A percentile compares a stretch with the other conserved stretches of the same genome.
Evolutionary conservation across 495 filamentous ascomycete genomes (phyloP).

Genomic region (Sporormia fimetaria): DNA sequence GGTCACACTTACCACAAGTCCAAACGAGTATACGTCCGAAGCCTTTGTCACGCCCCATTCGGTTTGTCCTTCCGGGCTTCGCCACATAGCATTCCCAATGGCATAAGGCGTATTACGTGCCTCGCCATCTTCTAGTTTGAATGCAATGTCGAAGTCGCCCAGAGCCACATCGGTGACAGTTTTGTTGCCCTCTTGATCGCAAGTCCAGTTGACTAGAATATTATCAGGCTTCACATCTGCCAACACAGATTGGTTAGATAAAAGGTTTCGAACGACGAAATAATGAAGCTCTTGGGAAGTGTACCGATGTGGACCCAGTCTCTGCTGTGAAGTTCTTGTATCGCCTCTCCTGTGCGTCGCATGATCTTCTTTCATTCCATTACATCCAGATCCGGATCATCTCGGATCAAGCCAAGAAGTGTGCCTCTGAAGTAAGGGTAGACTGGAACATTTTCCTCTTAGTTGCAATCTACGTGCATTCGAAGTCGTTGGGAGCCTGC

Average conservation of each 20-base stretch:
- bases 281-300: conserved; percentile 14
- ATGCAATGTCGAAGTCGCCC: conserved; percentile 32
- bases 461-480: conserved; percentile 28
- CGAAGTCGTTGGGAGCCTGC: conserved; percentile 27
- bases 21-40: conserved; percentile 30
- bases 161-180: conserved; percentile 28
- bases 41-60: conserved; percentile 26
- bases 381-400: conserved; percentile 23
- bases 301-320: conserved; percentile 29
- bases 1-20: conserved; percentile 29
- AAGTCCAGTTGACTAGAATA: conserved; percentile 31
- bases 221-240: conserved; percentile 34
- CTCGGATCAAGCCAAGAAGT: conserved; percentile 25
- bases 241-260: conserved; percentile 23
- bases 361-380: conserved; percentile 26
- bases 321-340: conserved; percentile 29
- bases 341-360: conserved; percentile 27
- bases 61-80: conserved; percentile 31
- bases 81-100: conserved; percentile 32
- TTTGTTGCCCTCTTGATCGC: conserved; percentile 27
- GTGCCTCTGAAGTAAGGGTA: conserved; percentile 28
- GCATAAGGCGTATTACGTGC: conserved; percentile 25
- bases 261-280: conserved; percentile 13
- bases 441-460: conserved; percentile 26
- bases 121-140: conserved; percentile 26